Evolutionary conservation across 805 yeast genomes (phyloP).

Genomic region (Spathaspora hagerdaliae): DNA sequence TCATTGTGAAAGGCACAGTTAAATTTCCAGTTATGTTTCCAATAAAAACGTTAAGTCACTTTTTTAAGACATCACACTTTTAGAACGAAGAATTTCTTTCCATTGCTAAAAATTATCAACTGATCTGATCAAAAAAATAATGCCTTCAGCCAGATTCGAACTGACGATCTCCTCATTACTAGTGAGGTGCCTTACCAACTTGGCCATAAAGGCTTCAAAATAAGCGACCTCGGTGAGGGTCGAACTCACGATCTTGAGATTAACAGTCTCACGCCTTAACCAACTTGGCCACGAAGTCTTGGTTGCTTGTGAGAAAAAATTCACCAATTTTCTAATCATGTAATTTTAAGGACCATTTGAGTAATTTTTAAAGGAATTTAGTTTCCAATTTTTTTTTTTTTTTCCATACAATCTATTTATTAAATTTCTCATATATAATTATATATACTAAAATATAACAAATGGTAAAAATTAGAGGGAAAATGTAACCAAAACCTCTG

Average conservation of each 20-base stretch:
- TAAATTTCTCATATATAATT: no score
- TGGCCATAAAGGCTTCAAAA: conserved; percentile 15
- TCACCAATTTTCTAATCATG: neutral
- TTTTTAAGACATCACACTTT: no score
- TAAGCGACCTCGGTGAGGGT: conserved; percentile 4
- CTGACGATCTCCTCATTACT: conserved; percentile 12
- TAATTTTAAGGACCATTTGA: neutral
- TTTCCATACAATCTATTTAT: neutral
- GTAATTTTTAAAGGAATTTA: neutral
- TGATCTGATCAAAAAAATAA: conserved; percentile 1
- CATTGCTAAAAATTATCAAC: neutral
- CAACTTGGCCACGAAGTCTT: conserved; percentile 7
- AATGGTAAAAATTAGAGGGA: no score
- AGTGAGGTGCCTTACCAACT: conserved; percentile 13
- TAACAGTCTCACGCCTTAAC: conserved; percentile 7
- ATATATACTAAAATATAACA: no score
- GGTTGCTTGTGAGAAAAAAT: neutral
- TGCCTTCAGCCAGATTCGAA: conserved; percentile 11
- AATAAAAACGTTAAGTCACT: neutral
- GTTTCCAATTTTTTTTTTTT: neutral
- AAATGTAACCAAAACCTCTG: no score
- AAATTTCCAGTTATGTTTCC: neutral
- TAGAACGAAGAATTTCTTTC: neutral
- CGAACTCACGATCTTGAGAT: conserved; percentile 6
- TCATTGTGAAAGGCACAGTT: no score